A percentile compares a stretch with the other conserved stretches of the same genome.
Evolutionary conservation across 192 early-diverging fungal species (phyloP).

Genomic region (Thoreauomyces humboldtii): DNA sequence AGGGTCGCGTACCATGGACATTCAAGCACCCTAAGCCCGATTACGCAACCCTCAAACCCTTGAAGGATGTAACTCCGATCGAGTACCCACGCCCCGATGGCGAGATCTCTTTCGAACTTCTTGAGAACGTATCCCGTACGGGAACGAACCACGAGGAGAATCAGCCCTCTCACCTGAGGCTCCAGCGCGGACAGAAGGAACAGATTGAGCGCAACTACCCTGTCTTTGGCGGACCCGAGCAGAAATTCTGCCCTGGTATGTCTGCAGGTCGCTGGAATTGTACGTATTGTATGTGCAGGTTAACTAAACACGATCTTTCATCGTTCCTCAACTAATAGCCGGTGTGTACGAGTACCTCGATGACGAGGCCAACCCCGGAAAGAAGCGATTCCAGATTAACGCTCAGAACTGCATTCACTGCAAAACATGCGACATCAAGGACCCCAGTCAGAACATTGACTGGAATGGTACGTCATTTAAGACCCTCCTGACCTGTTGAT

Average conservation of each 20-base stretch:
- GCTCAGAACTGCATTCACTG: conserved; percentile 96
- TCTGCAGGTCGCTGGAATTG: too few relatives aligned
- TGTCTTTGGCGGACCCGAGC: conserved; percentile 92
- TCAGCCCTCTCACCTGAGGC: conserved; percentile 89
- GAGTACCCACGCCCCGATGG: conserved; percentile 97
- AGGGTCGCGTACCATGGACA: conserved; percentile 91
- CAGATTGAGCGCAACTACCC: conserved; percentile 81
- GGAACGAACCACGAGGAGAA: conserved; percentile 94
- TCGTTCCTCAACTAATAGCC: conserved; percentile 43
- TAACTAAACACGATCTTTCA: too few relatives aligned
- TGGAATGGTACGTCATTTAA: conserved; percentile 63
- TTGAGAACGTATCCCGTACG: conserved; percentile 86
- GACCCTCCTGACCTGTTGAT: background rate
- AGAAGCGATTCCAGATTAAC: conserved; percentile 96
- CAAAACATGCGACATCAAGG: conserved; percentile 99
- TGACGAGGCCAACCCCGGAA: conserved; percentile 77
- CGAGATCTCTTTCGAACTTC: conserved; percentile 90
- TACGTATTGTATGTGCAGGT: too few relatives aligned
- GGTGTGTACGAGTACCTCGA: conserved; percentile 98
- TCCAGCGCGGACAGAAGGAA: conserved; percentile 67
- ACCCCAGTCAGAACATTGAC: conserved; percentile 97
- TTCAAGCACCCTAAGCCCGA: conserved; percentile 86
- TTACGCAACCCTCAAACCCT: conserved; percentile 67
- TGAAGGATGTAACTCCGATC: conserved; percentile 71
- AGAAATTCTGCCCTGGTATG: conserved; percentile 90